phyloP scores from a whole-genome alignment of 805 yeast genomes.

The Candida incommunis region DNA sequence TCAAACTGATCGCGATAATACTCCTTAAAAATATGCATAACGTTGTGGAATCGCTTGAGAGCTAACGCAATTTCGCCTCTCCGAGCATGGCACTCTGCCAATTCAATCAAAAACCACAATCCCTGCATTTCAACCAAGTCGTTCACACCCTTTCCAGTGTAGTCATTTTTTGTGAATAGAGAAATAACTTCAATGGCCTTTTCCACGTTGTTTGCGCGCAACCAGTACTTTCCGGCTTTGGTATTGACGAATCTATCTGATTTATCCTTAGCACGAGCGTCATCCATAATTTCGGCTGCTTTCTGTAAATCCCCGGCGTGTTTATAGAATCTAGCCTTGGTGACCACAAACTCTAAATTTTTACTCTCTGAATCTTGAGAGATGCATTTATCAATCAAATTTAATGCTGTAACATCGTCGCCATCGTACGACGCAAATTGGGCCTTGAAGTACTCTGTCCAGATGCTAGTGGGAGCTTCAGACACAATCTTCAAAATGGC shows the following conservation, averaged over 20 bases:
- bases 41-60: conserved; percentile 58
- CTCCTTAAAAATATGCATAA: conserved; percentile 52
- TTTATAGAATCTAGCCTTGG: conserved; percentile 69
- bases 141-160: conserved; percentile 56
- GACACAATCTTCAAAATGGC: conserved; percentile 40
- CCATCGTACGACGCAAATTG: conserved; percentile 35
- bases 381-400: conserved; percentile 46
- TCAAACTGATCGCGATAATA: conserved; percentile 80
- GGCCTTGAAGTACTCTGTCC: conserved; percentile 9
- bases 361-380: conserved; percentile 11
- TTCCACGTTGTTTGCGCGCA: conserved; percentile 62
- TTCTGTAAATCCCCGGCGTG: conserved; percentile 45
- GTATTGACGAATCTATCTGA: conserved; percentile 90
- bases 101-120: conserved; percentile 75
- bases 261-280: conserved; percentile 61
- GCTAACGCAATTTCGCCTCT: conserved; percentile 55
- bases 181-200: conserved; percentile 63
- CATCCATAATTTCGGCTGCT: conserved; percentile 55
- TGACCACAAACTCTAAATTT: conserved; percentile 66
- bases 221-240: conserved; percentile 67
- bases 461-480: conserved; percentile 27
- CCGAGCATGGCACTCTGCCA: conserved; percentile 71
- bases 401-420: conserved; percentile 39
- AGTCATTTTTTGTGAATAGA: conserved; percentile 74
- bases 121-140: conserved; percentile 85